Percentiles rank a stretch among this genome's conserved stretches.
Conservation (phyloP, 2,329 filamentous ascomycete species). For the Alternaria ventricosa region DNA sequence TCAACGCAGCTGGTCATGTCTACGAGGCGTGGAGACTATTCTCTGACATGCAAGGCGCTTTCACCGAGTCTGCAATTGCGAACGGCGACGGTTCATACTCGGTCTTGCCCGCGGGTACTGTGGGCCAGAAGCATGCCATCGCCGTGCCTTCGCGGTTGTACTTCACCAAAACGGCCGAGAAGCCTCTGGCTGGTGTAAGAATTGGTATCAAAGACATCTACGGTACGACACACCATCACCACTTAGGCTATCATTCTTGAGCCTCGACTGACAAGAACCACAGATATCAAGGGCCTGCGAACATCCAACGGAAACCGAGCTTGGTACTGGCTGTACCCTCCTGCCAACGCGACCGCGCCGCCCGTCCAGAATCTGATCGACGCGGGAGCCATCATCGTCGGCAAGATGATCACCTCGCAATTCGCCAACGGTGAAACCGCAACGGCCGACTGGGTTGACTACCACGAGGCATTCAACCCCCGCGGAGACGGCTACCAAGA, state of each 20-base stretch:
- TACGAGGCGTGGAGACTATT: slow-evolving; percentile 60
- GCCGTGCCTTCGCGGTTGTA: slow-evolving; percentile 63
- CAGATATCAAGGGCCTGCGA: slow-evolving; percentile 61
- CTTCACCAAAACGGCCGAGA: slow-evolving; percentile 56
- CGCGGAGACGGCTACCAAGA: slow-evolving; percentile 56
- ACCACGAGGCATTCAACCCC: slow-evolving; percentile 54
- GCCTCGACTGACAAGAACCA: slow-evolving; percentile 55
- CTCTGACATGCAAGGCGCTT: slow-evolving; percentile 58
- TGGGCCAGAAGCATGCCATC: slow-evolving; percentile 49
- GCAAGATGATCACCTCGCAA: slow-evolving; percentile 56
- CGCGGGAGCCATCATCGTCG: slow-evolving; percentile 61
- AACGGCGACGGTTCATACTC: slow-evolving; percentile 50
- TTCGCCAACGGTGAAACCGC: slow-evolving; percentile 56
- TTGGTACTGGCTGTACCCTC: slow-evolving; percentile 61
- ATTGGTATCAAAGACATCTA: slow-evolving; percentile 69
- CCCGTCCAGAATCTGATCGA: slow-evolving; percentile 64
- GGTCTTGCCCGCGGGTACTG: slow-evolving; percentile 48
- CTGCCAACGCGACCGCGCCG: slow-evolving; percentile 55
- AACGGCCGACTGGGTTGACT: slow-evolving; percentile 60
- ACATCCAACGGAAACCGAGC: slow-evolving; percentile 65
- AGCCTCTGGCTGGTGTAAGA: slow-evolving; percentile 66
- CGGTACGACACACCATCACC: slow-evolving; percentile 23
- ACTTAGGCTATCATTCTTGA: background rate
- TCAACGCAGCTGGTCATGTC: slow-evolving; percentile 54
- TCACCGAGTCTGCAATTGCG: slow-evolving; percentile 55